Base-by-base conservation (phyloP, 352 stramenopile species). In the Blastocystis sp. region DNA sequence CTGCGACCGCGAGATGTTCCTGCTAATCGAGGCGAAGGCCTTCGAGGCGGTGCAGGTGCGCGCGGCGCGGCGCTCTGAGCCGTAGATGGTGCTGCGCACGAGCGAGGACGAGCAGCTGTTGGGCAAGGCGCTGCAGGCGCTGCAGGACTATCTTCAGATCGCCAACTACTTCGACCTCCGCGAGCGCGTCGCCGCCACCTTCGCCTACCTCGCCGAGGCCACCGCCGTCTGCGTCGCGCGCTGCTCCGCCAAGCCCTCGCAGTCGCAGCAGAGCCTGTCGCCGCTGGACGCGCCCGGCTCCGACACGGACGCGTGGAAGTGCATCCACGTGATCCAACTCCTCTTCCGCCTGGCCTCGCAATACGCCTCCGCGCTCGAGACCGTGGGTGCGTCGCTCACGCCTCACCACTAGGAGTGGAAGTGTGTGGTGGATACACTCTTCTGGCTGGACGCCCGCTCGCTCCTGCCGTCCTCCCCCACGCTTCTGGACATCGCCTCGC, bases 1-100 rank as follows among this genome's bases (percentile, higher is more conserved):
- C 19, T 89, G 90, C 76, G 84, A 90, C 40, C 77, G 70, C 19
- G 89, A 90, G 3, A 99, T 99, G 97, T 99, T 99, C 89, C 95
- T 98, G 91, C 97, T 98, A 0, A 95, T 97, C 0, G 99, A 97
- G 96, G 96, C 95, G 42, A 95, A 96, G 52, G 91, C 98, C 28
- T 92, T 98, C 65, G 96, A 95, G 52, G 95, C 94, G 59, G 95
- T 98, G 69, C 98, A 95, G 1, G 95, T 98, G 21, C 3, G 17
- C 14, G 1, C 11, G 28, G 40, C 9, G 21, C 6, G 34, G 21
- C 21, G 64, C 4, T 52, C 11, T 74, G 40, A 54, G 7, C 10
- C 64, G 7, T n/a, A 74, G 64, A 69, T 84, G 61, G 69, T 84
- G 4, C 66, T 38, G 6, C 34, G 34, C 0, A 84, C 74, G 1